These are phyloP conservation scores for Vitis rupestris DNA, from an alignment of 164 flowering plant species.

Conservation along the genomic window DNA sequence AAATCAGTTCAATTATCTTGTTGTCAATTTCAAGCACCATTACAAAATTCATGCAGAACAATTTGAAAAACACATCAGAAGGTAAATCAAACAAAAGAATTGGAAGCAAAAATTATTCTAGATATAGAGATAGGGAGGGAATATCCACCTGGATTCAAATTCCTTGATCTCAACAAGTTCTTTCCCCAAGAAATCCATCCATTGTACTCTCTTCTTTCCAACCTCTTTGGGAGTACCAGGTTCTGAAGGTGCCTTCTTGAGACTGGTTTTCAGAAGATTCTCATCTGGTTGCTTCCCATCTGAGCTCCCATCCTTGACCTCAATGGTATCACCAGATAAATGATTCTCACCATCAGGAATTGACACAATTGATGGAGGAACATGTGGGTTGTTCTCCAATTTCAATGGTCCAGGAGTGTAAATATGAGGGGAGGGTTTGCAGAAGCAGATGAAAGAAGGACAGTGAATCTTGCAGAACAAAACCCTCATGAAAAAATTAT, in stretches of 20 bases:
- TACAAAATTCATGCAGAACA: neutral
- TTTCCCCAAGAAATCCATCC: slow-evolving; percentile 72
- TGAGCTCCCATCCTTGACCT: slow-evolving; percentile 26
- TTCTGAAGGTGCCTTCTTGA: slow-evolving; percentile 36
- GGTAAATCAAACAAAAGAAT: slow-evolving; percentile 6
- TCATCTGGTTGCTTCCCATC: slow-evolving; percentile 27
- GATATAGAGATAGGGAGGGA: slow-evolving; percentile 4
- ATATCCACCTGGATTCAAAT: slow-evolving; percentile 67
- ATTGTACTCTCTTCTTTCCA: slow-evolving; percentile 59
- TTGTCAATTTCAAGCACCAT: neutral
- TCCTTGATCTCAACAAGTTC: slow-evolving; percentile 72
- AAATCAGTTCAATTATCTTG: neutral
- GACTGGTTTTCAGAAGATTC: slow-evolving; percentile 44
- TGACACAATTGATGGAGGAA: slow-evolving; percentile 32
- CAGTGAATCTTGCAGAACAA: slow-evolving; percentile 70
- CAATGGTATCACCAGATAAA: slow-evolving; percentile 25
- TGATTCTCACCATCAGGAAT: slow-evolving; percentile 29
- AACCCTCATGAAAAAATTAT: slow-evolving; percentile 59
- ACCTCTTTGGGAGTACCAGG: slow-evolving; percentile 13
- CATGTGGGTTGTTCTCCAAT: slow-evolving; percentile 55
- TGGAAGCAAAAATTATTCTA: neutral
- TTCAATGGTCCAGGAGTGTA: slow-evolving; percentile 52
- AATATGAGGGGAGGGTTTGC: slow-evolving; percentile 62
- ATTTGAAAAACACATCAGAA: neutral
- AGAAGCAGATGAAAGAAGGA: slow-evolving; percentile 69